Evolutionary conservation across 192 early-diverging fungal species (phyloP).

Genomic region (Oehlia diaphana): DNA sequence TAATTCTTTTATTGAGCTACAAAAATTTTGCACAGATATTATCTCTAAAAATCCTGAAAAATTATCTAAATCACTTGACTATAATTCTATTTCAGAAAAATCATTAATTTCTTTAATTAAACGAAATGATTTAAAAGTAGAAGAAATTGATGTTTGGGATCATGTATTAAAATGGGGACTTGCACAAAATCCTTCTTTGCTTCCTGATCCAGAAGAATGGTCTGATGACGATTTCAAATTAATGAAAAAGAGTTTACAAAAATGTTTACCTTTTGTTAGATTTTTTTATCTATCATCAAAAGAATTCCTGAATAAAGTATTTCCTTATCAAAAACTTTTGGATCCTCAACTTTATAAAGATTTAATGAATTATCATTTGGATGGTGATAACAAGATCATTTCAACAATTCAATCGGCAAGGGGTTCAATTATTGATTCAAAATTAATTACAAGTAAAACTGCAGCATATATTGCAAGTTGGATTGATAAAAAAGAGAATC

Average conservation of each 20-base stretch:
- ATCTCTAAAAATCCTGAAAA: conserved; percentile 3
- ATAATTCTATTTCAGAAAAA: conserved; percentile 1
- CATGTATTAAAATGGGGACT: conserved; percentile 16
- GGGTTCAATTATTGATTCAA: too few species aligned
- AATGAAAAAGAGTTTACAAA: neutral
- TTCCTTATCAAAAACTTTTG: neutral
- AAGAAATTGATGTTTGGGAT: conserved; percentile 20
- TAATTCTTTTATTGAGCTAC: neutral
- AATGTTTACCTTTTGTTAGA: conserved; percentile 4
- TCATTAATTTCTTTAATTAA: conserved; percentile 1
- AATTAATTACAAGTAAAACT: neutral
- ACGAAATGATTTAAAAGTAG: conserved; percentile 21
- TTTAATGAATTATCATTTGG: neutral
- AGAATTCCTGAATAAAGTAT: conserved; percentile 9
- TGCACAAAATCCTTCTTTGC: conserved; percentile 8
- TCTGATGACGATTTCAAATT: neutral
- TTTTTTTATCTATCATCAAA: conserved; percentile 9
- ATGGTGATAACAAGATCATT: neutral
- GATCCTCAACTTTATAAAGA: neutral
- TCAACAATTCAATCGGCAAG: too few species aligned
- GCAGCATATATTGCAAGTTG: neutral
- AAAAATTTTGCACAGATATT: conserved; percentile 5
- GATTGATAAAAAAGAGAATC: neutral
- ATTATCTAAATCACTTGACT: conserved; percentile 6
- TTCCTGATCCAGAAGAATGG: neutral